A percentile compares a stretch with the other conserved stretches of the same genome.
Conservation (phyloP, 1,284 basidiomycete genomes). For the Golubevia pallescens region DNA sequence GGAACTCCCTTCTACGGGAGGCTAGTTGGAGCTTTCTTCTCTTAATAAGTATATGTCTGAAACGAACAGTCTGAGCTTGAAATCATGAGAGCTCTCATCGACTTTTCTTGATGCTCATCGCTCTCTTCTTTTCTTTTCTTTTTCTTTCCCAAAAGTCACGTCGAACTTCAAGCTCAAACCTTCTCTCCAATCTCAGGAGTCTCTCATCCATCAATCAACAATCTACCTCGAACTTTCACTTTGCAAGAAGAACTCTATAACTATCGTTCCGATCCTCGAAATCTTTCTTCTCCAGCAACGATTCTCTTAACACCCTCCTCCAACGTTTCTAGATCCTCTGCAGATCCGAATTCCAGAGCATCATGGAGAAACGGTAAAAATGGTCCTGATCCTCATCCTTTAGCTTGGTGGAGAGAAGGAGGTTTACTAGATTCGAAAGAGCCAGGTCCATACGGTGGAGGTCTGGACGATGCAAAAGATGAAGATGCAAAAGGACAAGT, state of each 20-base stretch:
- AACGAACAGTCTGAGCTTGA: too few relatives aligned
- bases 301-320: constrained; percentile 22
- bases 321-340: constrained; percentile 25
- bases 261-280: constrained; percentile 39
- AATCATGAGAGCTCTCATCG: too few relatives aligned
- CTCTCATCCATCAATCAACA: constrained; percentile 15
- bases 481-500: too few relatives aligned
- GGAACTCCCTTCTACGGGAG: constrained; percentile 37
- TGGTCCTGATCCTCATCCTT: constrained; percentile 31
- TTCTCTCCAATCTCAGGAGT: too few relatives aligned
- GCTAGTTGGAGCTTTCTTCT: constrained; percentile 40
- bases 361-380: constrained; percentile 34
- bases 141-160: background rate
- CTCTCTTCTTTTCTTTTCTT: too few relatives aligned
- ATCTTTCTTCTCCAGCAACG: constrained; percentile 25
- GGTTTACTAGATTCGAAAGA: constrained; percentile 22
- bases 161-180: too few relatives aligned
- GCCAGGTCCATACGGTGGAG: too few relatives aligned
- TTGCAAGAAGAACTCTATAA: constrained; percentile 49
- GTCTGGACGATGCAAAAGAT: too few relatives aligned
- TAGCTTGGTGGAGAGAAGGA: constrained; percentile 46
- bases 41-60: constrained; percentile 30
- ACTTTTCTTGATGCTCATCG: too few relatives aligned
- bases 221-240: constrained; percentile 19
- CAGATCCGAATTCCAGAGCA: constrained; percentile 26